These are phyloP conservation scores for Nicotiana undulata DNA, from an alignment of 257 asterid species.

Conservation along the genomic window DNA sequence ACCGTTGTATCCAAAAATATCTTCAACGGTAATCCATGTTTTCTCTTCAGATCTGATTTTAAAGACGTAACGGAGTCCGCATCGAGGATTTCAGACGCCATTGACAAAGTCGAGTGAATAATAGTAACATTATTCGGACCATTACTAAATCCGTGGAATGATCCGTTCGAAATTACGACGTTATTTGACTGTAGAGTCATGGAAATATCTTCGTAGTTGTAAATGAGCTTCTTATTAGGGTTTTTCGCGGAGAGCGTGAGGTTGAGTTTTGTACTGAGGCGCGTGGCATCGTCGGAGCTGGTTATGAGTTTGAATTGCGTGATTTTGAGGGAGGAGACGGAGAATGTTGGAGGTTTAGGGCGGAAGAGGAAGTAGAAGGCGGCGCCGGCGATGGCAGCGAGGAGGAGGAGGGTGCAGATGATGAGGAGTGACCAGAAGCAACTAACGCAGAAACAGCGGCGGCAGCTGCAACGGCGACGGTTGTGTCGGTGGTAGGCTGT, in stretches of 20 bases:
- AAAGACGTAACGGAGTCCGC: conserved; percentile 38
- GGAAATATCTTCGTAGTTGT: conserved; percentile 42
- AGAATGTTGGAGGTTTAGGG: conserved; percentile 27
- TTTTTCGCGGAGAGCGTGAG: conserved; percentile 61
- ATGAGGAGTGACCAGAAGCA: conserved; percentile 19
- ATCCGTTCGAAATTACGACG: conserved; percentile 40
- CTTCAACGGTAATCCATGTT: conserved; percentile 45
- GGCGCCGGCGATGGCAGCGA: conserved; percentile 14
- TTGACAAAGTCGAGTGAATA: conserved; percentile 38
- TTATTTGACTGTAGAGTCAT: conserved; percentile 20
- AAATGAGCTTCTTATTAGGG: conserved; percentile 52
- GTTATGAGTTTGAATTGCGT: conserved; percentile 67
- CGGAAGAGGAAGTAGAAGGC: conserved; percentile 15
- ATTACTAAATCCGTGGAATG: conserved; percentile 38
- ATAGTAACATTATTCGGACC: conserved; percentile 29
- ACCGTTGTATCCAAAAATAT: conserved; percentile 63
- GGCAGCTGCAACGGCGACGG: conserved; percentile 18
- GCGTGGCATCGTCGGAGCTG: conserved; percentile 54
- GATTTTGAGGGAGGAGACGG: conserved; percentile 56
- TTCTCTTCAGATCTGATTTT: conserved; percentile 57
- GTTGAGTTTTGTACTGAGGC: conserved; percentile 55
- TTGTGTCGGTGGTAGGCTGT: conserved; percentile 25
- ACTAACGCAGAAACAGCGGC: conserved; percentile 7
- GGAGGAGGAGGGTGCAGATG: conserved; percentile 7
- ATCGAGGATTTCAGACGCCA: conserved; percentile 36